phyloP scores from a whole-genome alignment of 345 rosid species.

The Eucalyptus pauciflora region DNA sequence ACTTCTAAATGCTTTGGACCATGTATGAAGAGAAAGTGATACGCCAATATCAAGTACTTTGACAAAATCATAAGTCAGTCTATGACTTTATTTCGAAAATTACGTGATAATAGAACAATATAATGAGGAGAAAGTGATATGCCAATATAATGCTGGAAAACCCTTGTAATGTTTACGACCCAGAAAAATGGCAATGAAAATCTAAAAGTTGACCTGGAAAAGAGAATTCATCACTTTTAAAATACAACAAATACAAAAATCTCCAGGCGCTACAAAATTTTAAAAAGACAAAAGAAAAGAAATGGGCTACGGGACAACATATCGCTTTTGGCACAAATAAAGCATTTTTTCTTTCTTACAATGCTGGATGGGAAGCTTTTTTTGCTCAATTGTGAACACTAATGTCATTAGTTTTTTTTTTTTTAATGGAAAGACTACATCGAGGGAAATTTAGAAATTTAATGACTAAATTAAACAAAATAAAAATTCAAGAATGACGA shows the following conservation, averaged over 20 bases:
- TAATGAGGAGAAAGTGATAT: no score
- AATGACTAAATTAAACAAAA: background rate
- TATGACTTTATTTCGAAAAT: background rate
- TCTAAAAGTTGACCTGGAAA: background rate
- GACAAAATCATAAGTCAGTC: background rate
- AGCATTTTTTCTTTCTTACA: background rate
- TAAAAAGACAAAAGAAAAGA: background rate
- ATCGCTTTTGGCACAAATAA: background rate
- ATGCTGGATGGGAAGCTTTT: background rate
- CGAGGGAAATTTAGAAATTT: background rate
- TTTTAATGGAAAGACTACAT: background rate
- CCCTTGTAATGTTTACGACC: background rate
- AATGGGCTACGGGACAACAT: background rate
- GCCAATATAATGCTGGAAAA: background rate
- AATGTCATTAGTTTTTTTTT: background rate
- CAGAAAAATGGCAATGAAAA: accelerated
- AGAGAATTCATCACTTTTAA: background rate
- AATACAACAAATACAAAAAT: background rate
- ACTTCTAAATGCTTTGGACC: background rate
- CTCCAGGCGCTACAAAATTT: background rate
- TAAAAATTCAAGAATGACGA: background rate
- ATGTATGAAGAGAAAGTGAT: background rate
- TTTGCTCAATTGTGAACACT: background rate
- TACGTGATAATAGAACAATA: background rate
- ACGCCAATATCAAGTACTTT: background rate